A percentile compares a stretch with the other conserved stretches of the same genome.
These are phyloP conservation scores for Podila horticola DNA, from an alignment of 192 early-diverging fungal species.

Conservation along the genomic window DNA sequence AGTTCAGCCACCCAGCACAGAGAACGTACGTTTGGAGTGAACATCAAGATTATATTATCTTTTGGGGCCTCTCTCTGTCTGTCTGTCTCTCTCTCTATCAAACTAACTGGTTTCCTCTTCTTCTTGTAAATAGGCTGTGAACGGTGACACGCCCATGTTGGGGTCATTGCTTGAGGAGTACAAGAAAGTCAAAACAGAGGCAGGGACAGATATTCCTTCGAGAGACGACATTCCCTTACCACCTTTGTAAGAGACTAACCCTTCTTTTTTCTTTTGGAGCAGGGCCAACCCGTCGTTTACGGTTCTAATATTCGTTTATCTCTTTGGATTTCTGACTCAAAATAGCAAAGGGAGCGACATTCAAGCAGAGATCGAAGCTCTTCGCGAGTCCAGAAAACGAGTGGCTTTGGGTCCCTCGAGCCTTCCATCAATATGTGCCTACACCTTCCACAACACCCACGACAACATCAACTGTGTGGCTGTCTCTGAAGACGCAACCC, in stretches of 20 bases:
- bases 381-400: conserved; percentile 83
- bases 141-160: conserved; percentile 33
- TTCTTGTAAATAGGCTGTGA: conserved; percentile 19
- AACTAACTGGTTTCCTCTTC: neutral
- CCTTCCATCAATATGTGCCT: conserved; percentile 91
- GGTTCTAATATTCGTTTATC: neutral
- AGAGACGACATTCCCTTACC: conserved; percentile 76
- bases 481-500: conserved; percentile 81
- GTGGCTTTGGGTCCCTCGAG: conserved; percentile 71
- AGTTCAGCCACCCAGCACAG: conserved; percentile 16
- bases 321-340: neutral
- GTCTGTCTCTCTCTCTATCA: neutral
- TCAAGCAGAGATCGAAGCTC: conserved; percentile 75
- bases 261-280: neutral
- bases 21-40: neutral
- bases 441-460: conserved; percentile 95
- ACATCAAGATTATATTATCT: neutral
- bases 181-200: conserved; percentile 71
- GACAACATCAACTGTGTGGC: conserved; percentile 88
- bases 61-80: neutral
- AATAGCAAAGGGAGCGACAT: conserved; percentile 84
- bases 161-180: conserved; percentile 64
- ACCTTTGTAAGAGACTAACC: conserved; percentile 60
- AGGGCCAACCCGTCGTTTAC: neutral
- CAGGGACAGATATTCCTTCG: conserved; percentile 65